phyloP scores from a whole-genome alignment of 331 rosid genomes.

The Malus hybrid region DNA sequence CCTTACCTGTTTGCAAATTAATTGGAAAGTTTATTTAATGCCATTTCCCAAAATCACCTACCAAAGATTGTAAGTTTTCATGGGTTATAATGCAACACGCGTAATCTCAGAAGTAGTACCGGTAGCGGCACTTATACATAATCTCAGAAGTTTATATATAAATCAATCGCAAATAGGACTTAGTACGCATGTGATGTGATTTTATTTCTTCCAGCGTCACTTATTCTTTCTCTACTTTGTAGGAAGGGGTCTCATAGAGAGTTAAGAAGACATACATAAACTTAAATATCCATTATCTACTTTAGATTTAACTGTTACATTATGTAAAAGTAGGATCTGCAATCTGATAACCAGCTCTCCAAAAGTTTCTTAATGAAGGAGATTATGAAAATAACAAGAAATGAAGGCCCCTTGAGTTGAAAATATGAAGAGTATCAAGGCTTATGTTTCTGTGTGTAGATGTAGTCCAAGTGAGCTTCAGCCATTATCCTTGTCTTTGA shows the following conservation, averaged over 20 bases:
- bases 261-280: background rate
- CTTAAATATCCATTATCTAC: background rate
- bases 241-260: too few species aligned
- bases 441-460: conserved; percentile 73
- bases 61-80: background rate
- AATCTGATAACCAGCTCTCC: background rate
- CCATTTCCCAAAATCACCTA: background rate
- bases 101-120: background rate
- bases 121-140: too few species aligned
- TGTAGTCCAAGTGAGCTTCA: conserved; percentile 81
- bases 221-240: background rate
- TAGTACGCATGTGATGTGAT: background rate
- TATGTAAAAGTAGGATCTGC: background rate
- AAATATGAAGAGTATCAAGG: conserved; percentile 32
- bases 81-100: background rate
- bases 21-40: background rate
- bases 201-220: too few species aligned
- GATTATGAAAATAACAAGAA: background rate
- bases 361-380: background rate
- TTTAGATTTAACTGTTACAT: background rate
- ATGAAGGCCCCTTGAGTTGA: background rate
- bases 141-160: too few species aligned
- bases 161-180: too few species aligned
- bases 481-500: conserved; percentile 50
- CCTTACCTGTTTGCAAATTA: conserved; percentile 10